Base-by-base conservation (phyloP, 148 eudicot species). In the Diospyros kaki region DNA sequence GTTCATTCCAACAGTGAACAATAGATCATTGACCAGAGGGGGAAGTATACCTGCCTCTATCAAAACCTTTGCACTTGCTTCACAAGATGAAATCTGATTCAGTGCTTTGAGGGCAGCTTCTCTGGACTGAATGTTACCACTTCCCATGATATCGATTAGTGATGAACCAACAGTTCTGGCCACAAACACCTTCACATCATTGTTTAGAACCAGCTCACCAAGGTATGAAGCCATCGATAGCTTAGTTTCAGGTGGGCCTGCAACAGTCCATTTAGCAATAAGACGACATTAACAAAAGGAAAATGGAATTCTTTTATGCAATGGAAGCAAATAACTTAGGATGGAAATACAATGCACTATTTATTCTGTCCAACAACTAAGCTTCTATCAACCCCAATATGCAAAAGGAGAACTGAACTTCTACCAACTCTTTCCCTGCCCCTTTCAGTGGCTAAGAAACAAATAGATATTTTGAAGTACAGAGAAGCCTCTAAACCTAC, bases 1-100 rank as follows among this genome's bases (percentile, higher is more conserved):
- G 64, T 83, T 86, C 69, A 80, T 50, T 28, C 90, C 96, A 38
- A 83, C 94, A 15, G 75, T 59, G 75, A 93, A 28, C 28, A 28
- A 89, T 58, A 93, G 89, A 81, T 89, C 96, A 64, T 82, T 84
- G 74, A 94, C 91, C 11, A 94, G 87, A 39, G 96, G 92, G 63
- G 96, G 94, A 52, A 94, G 93, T 58, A 94, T 88, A 43, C 96
- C 98, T 5, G 90, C 86, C 71, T 87, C 95, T 51, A 94, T 88
- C 54, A 94, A 77, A 64, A 92, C 76, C 78, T 83, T 83, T 38
- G 92, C 90, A 75, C 98, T 94, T 43, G 77, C 76, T 38, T 93
- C 96, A 53, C 81, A 84, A 1, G 97, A 87, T 45, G 98, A 94
- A 54, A 94, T 90, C 84, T 94, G 97, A 73, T 89, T 86, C 39